phyloP scores from a whole-genome alignment of 2,329 filamentous ascomycete species.

The Plectosphaerella cucumerina region DNA sequence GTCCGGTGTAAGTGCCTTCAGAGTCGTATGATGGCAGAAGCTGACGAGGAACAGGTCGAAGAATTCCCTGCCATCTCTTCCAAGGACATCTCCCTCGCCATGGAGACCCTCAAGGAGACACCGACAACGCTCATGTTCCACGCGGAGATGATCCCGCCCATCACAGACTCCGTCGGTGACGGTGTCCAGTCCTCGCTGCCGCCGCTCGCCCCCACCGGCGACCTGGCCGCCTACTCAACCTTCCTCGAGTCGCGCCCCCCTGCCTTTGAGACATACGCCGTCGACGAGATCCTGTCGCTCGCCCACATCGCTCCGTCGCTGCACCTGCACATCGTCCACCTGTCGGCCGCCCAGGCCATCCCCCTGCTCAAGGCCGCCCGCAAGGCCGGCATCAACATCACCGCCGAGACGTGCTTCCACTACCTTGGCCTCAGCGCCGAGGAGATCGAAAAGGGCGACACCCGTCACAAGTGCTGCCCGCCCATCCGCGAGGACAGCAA shows the following conservation, averaged over 20 bases:
- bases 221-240: conserved; percentile 75
- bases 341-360: conserved; percentile 85
- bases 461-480: conserved; percentile 91
- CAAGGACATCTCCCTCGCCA: conserved; percentile 72
- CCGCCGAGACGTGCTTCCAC: conserved; percentile 93
- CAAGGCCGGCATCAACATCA: conserved; percentile 72
- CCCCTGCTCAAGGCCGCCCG: conserved; percentile 74
- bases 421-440: conserved; percentile 84
- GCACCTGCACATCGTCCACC: conserved; percentile 88
- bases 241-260: conserved; percentile 90
- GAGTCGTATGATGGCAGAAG: too few relatives aligned
- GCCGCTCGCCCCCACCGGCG: conserved; percentile 66
- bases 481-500: conserved; percentile 80
- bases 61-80: conserved; percentile 92
- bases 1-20: conserved; percentile 67
- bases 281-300: conserved; percentile 79
- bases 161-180: conserved; percentile 74
- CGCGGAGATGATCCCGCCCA: conserved; percentile 94
- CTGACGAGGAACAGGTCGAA: conserved; percentile 59
- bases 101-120: conserved; percentile 73
- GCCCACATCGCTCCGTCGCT: conserved; percentile 76
- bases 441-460: conserved; percentile 78
- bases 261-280: conserved; percentile 84
- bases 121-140: conserved; percentile 98
- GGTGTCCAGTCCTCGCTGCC: conserved; percentile 66